Evolutionary conservation across 2,329 filamentous ascomycete species (phyloP).

Genomic region (Ophiocordyceps camponoti-saundersi): DNA sequence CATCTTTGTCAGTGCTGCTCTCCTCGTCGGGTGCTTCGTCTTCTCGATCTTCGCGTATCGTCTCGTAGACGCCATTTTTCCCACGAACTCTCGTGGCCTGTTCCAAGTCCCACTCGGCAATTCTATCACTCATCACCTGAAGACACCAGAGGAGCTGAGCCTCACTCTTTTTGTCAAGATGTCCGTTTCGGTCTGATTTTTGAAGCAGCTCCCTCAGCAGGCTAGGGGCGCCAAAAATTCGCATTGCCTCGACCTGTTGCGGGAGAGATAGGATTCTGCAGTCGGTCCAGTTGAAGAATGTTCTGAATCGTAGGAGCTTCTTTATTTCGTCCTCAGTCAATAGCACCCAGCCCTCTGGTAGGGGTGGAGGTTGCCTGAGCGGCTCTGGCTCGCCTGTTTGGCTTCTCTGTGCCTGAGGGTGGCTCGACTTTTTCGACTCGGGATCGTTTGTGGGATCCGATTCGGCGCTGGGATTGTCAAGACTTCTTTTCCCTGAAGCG

Average conservation of each 20-base stretch:
- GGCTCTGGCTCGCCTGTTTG: neutral
- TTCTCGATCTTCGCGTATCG: conserved; percentile 11
- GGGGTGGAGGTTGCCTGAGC: conserved; percentile 9
- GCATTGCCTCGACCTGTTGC: neutral
- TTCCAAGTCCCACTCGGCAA: neutral
- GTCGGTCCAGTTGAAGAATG: conserved; percentile 46
- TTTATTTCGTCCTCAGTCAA: conserved; percentile 28
- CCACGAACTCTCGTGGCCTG: too few relatives aligned
- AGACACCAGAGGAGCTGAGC: neutral
- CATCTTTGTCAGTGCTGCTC: conserved; percentile 4
- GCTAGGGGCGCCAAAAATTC: neutral
- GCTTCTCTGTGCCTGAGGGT: neutral
- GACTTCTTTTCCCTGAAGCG: neutral
- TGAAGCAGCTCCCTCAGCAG: neutral
- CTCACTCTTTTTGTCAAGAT: neutral
- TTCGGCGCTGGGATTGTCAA: conserved; percentile 1
- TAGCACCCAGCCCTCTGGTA: conserved; percentile 29
- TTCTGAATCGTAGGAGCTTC: conserved; percentile 41
- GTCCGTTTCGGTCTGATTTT: neutral
- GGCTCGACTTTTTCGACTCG: conserved; percentile 8
- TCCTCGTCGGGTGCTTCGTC: neutral
- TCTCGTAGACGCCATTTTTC: neutral
- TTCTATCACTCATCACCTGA: neutral
- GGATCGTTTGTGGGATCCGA: conserved; percentile 5
- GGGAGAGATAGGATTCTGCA: conserved; percentile 28